A percentile compares a stretch with the other conserved stretches of the same genome.
These are phyloP conservation scores for Neurospora sp. DNA, from an alignment of 495 filamentous ascomycete species.

Conservation along the genomic window DNA sequence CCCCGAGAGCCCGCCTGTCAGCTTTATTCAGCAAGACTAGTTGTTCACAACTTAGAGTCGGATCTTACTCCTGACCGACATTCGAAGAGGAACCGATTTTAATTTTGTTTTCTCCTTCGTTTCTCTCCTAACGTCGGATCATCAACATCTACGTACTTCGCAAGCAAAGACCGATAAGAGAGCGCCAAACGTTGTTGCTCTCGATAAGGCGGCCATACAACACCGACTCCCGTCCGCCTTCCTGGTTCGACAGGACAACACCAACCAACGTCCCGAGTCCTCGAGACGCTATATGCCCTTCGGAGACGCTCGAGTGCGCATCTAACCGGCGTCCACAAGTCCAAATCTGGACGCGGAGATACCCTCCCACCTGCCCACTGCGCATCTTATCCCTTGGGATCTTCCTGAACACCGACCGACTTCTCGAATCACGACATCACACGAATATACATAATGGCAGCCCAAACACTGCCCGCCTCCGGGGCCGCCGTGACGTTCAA, in stretches of 20 bases:
- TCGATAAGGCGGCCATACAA: neutral
- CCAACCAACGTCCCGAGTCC: neutral
- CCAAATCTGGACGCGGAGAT: neutral
- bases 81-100: neutral
- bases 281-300: neutral
- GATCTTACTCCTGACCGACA: neutral
- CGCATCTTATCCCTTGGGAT: neutral
- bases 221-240: neutral
- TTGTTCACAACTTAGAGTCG: neutral
- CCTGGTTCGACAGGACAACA: neutral
- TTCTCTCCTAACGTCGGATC: neutral
- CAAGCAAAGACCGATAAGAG: neutral
- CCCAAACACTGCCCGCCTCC: slow-evolving; percentile 1
- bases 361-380: neutral
- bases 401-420: neutral
- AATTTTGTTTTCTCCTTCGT: neutral
- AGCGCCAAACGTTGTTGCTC: neutral
- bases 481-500: slow-evolving; percentile 18
- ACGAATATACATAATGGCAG: slow-evolving; percentile 8
- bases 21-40: neutral
- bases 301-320: neutral
- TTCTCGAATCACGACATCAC: neutral
- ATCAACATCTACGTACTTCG: neutral
- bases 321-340: neutral
- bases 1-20: neutral